These are phyloP conservation scores for Pichia sp. DNA, from an alignment of 1,139 yeast species.

Conservation along the genomic window DNA sequence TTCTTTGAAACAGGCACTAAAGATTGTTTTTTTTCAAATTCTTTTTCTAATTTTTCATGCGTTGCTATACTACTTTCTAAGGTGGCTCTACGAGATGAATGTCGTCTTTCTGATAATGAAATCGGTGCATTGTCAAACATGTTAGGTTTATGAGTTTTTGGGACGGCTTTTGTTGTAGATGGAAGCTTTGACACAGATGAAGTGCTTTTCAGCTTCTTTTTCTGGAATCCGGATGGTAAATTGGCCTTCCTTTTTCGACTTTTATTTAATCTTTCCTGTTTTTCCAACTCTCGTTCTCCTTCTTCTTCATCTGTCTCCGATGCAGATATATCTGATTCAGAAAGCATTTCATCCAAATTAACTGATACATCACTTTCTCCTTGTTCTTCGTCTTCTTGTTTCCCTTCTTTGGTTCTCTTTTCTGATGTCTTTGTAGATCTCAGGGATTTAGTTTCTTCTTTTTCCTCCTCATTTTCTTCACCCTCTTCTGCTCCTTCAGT, in stretches of 20 bases:
- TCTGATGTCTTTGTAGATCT: constrained; percentile 11
- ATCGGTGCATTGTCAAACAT: constrained; percentile 31
- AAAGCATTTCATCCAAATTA: constrained; percentile 34
- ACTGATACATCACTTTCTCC: constrained; percentile 31
- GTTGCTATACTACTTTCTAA: constrained; percentile 73
- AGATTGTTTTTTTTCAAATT: constrained; percentile 59
- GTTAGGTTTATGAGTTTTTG: background rate
- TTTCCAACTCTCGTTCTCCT: constrained; percentile 60
- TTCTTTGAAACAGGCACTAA: constrained; percentile 29
- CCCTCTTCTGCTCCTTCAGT: constrained; percentile 20
- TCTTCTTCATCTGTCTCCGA: constrained; percentile 48
- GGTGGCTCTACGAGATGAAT: constrained; percentile 75
- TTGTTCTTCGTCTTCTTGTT: constrained; percentile 2
- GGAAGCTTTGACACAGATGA: constrained; percentile 16
- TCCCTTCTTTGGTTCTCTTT: background rate
- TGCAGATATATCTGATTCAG: constrained; percentile 37
- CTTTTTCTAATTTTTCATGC: constrained; percentile 63
- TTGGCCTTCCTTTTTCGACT: constrained; percentile 33
- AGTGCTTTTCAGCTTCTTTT: constrained; percentile 10
- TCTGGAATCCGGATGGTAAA: constrained; percentile 21
- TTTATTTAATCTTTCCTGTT: constrained; percentile 41
- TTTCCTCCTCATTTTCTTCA: constrained; percentile 22
- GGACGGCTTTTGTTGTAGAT: constrained; percentile 12
- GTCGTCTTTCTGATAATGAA: constrained; percentile 49
- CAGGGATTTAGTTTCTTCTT: constrained; percentile 7